phyloP scores from a whole-genome alignment of 352 stramenopile genomes.

The Aphanomyces stellatus region DNA sequence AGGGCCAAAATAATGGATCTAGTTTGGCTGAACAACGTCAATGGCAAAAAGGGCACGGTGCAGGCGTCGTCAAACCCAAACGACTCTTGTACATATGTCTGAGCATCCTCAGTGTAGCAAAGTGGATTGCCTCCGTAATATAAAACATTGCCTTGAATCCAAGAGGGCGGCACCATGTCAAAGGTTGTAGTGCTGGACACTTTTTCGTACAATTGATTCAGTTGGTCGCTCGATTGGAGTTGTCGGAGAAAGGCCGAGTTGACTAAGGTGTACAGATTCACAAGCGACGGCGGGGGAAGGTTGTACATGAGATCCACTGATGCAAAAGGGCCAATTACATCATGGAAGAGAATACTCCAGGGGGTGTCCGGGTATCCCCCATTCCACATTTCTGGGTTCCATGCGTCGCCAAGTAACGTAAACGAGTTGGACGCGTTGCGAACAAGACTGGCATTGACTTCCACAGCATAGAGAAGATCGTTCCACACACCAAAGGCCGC shows the following conservation, averaged over 20 bases:
- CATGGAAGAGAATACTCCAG: neutral
- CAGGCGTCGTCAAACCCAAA: neutral
- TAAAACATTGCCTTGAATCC: neutral
- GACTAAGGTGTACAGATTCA: neutral
- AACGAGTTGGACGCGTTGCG: neutral
- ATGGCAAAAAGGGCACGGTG: neutral
- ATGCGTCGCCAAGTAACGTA: neutral
- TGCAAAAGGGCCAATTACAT: neutral
- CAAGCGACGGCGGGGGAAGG: neutral
- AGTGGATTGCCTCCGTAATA: neutral
- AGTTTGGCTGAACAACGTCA: neutral
- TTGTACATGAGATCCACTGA: neutral
- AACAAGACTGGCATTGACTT: neutral
- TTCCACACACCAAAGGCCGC: neutral
- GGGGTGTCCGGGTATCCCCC: neutral
- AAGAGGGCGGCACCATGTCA: neutral
- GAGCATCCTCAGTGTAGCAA: neutral
- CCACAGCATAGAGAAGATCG: neutral
- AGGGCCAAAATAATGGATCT: neutral
- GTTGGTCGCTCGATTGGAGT: neutral
- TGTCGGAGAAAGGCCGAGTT: neutral
- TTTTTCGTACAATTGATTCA: neutral
- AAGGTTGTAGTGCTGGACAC: neutral
- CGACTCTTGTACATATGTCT: neutral
- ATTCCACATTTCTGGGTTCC: neutral